Conservation (phyloP, 495 filamentous ascomycete species). For the Schizothecium vesticola region DNA sequence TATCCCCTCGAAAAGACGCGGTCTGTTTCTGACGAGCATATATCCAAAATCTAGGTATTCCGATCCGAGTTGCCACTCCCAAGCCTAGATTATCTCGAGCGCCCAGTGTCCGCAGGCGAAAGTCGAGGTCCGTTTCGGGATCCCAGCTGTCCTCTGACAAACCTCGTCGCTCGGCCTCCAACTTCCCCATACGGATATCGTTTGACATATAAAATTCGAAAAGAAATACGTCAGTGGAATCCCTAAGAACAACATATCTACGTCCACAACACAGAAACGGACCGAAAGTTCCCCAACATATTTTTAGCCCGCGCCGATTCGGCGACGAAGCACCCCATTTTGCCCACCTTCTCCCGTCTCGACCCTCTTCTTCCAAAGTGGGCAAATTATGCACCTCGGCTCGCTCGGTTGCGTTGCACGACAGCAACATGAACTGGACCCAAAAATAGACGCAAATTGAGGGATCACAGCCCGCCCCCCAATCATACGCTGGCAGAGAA, state of each 20-base stretch:
- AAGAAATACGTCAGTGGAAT: background rate
- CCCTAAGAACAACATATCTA: background rate
- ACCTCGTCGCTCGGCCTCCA: no score
- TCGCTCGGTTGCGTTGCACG: background rate
- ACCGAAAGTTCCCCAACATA: background rate
- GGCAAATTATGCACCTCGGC: background rate
- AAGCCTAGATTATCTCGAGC: no score
- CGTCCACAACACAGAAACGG: background rate
- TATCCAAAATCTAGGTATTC: no score
- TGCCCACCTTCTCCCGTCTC: background rate
- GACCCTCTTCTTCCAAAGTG: background rate
- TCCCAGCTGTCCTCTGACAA: no score
- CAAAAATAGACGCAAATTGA: background rate
- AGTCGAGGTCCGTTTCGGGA: no score
- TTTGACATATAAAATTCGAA: no score
- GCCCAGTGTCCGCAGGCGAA: no score
- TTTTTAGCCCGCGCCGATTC: background rate
- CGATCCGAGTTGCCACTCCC: no score
- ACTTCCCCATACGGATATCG: no score
- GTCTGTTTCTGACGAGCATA: no score
- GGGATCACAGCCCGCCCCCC: background rate
- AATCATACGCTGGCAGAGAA: background rate
- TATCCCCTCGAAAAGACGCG: no score
- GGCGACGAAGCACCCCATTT: background rate
- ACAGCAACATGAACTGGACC: background rate